Conservation (phyloP, 1,284 basidiomycete genomes). For the Rhodotorula mucilaginosa region DNA sequence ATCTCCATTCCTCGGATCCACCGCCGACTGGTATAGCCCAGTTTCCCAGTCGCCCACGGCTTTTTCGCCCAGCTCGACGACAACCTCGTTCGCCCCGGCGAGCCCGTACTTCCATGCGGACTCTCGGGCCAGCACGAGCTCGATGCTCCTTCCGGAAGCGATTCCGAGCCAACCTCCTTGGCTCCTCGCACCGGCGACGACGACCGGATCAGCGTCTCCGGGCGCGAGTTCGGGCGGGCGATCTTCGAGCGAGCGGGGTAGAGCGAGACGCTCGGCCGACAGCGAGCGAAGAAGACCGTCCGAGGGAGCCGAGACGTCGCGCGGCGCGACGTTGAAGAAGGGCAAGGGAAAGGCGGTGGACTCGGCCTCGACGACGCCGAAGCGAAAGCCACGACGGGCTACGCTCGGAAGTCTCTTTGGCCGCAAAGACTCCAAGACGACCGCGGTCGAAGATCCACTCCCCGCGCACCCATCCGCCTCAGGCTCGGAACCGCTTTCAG, state of each 20-base stretch:
- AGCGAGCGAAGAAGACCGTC: background rate
- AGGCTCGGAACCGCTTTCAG: background rate
- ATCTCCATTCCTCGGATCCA: background rate
- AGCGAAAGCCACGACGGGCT: slow-evolving; percentile 18
- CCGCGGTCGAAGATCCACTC: background rate
- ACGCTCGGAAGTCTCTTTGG: slow-evolving; percentile 27
- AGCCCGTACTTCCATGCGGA: slow-evolving; percentile 5
- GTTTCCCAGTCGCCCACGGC: background rate
- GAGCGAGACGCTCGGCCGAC: background rate
- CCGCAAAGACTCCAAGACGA: slow-evolving; percentile 3
- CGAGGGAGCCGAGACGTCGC: background rate
- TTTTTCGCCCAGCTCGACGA: background rate
- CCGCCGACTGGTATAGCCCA: background rate
- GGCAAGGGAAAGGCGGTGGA: slow-evolving; percentile 1
- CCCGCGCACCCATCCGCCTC: background rate
- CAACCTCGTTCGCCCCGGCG: slow-evolving; percentile 1
- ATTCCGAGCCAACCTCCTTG: slow-evolving; percentile 12
- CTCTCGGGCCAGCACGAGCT: background rate
- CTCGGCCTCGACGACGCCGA: background rate
- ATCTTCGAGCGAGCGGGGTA: background rate
- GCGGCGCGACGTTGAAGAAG: background rate
- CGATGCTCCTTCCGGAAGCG: slow-evolving; percentile 22
- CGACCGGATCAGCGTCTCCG: background rate
- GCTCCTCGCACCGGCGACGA: slow-evolving; percentile 2
- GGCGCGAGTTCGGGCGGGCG: background rate